These are phyloP conservation scores for Hippophae gyantsensis DNA, from an alignment of 306 rosid genomes.

Conservation along the genomic window DNA sequence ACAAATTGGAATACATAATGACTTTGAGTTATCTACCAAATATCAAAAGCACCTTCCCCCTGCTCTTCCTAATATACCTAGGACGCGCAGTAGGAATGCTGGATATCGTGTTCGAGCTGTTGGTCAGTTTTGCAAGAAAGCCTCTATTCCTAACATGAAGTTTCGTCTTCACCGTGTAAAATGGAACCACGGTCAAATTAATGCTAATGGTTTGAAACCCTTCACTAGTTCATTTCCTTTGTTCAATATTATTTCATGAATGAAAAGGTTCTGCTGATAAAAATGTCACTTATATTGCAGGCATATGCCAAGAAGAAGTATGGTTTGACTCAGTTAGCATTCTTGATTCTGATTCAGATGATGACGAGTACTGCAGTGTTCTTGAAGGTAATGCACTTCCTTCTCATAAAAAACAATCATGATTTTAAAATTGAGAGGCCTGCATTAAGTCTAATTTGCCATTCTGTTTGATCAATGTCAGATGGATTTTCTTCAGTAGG, in stretches of 20 bases:
- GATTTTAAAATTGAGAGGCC: constrained; percentile 1
- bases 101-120: constrained; percentile 44
- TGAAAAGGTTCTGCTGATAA: neutral
- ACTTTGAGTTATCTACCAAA: constrained; percentile 25
- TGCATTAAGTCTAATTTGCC: constrained; percentile 4
- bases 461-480: constrained; percentile 19
- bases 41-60: constrained; percentile 29
- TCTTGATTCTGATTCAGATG: constrained; percentile 78
- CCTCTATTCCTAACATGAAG: constrained; percentile 54
- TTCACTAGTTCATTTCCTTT: too few relatives aligned
- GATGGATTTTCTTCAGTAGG: constrained; percentile 51
- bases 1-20: constrained; percentile 13
- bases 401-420: constrained; percentile 7
- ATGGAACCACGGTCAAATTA: constrained; percentile 64
- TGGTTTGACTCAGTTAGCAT: constrained; percentile 86
- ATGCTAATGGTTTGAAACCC: constrained; percentile 27
- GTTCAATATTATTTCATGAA: neutral
- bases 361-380: constrained; percentile 63
- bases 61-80: constrained; percentile 32
- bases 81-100: constrained; percentile 35
- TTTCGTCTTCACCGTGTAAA: constrained; percentile 65
- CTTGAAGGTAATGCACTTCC: constrained; percentile 59
- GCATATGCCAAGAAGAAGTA: constrained; percentile 61
- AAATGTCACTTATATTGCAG: constrained; percentile 18
- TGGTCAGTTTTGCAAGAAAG: constrained; percentile 40